Evolutionary conservation across 2,329 filamentous ascomycete genomes (phyloP).

Genomic region (Colletotrichum sp.): DNA sequence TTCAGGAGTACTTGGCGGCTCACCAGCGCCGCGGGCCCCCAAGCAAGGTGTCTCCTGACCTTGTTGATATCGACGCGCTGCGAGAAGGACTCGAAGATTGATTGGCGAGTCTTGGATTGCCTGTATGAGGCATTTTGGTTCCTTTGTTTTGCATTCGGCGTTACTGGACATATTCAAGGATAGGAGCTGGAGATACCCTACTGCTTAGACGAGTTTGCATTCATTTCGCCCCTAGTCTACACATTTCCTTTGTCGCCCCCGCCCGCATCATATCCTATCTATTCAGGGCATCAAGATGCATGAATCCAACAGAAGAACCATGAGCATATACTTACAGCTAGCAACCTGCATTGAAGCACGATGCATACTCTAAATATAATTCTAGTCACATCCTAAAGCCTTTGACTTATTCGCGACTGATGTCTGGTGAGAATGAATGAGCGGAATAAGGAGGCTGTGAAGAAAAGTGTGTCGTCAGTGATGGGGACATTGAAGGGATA

Average conservation of each 20-base stretch:
- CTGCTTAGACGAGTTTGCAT: not conserved
- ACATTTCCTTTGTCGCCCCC: slow-evolving; percentile 1
- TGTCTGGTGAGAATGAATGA: not conserved
- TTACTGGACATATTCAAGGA: slow-evolving; percentile 1
- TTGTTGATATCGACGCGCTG: slow-evolving; percentile 65
- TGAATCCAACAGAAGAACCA: not conserved
- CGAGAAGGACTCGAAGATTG: slow-evolving; percentile 58
- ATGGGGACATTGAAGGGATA: not conserved
- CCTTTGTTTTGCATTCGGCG: not conserved
- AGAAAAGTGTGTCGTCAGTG: not conserved
- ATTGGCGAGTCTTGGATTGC: not conserved
- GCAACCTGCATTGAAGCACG: not conserved
- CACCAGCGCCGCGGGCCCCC: slow-evolving; percentile 58
- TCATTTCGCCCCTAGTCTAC: not conserved
- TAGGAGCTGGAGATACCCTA: slow-evolving; percentile 15
- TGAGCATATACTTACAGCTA: not conserved
- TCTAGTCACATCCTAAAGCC: not conserved
- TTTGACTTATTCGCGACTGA: not conserved
- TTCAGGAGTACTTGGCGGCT: slow-evolving; percentile 61
- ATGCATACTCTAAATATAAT: slow-evolving; percentile 2
- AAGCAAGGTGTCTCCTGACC: slow-evolving; percentile 61
- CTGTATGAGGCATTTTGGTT: not conserved
- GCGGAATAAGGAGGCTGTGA: not conserved
- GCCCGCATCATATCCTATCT: not conserved
- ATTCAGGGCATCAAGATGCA: not conserved